Evolutionary conservation across 768 basidiomycete genomes (phyloP), one percentile per base, ranked within the genome.

Genomic region (Lactarius indigo): DNA sequence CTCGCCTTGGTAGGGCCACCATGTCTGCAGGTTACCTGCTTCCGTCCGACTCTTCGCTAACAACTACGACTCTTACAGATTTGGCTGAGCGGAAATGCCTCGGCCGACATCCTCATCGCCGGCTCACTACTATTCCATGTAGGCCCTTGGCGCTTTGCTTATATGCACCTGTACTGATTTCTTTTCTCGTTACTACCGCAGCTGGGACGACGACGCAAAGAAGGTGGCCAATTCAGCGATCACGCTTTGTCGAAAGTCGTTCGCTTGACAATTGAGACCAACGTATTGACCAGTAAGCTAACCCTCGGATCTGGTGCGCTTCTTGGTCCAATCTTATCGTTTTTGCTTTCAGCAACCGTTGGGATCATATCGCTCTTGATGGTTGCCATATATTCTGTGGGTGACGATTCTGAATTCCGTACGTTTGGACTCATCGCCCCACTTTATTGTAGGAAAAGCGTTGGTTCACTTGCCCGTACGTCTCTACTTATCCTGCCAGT

Each of bases 251-350:
- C 64, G 1, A 68, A 66, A 7, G 64, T 74, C 9, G 69, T 75
- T 3, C 68, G 70, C 7, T 39, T 75, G 41, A 73, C 74, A 2
- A 54, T 75, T 18, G 74, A 75, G 64, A 72, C 74, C 1, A 75
- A 74, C 54, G 13, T 66, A 1, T 57, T 73, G 68, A 31, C 71
- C 57, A 50, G 70, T 67, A 31, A 37, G 57, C 15, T 15, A 35
- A 35, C 31, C n/a, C 35, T 37, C 3, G 33, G 2, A 39, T n/a
- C 57, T 31, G 18, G 33, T n/a, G 10, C 26, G 10, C 4, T n/a
- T 17, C 28, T 4, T 18, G 12, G 5, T 4, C 26, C 56, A 37
- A 47, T 54, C n/a, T 26, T 47, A 37, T 37, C 35, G 35, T 37
- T 31, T 31, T 31, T 31, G 7, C 9, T 18, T 55, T n/a, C 13